Conservation (phyloP, 2,329 filamentous ascomycete genomes). For the Exophiala calicioides region DNA sequence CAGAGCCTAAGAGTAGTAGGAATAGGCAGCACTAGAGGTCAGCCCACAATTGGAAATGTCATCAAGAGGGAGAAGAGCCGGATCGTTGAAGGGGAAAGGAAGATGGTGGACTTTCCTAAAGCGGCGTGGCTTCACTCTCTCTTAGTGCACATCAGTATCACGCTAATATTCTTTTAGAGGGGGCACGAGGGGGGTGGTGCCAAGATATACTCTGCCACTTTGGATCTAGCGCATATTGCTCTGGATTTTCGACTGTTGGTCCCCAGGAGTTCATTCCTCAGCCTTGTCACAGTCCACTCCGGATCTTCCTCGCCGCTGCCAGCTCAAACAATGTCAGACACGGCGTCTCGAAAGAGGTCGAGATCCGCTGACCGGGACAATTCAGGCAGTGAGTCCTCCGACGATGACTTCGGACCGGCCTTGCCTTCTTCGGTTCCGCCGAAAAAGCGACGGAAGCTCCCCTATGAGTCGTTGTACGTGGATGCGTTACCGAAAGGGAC, state of each 20-base stretch:
- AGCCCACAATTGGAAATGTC: too few relatives aligned
- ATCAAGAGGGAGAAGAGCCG: too few relatives aligned
- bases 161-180: too few relatives aligned
- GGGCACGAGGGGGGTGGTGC: background rate
- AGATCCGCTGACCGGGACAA: slow-evolving; percentile 8
- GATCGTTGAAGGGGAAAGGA: too few relatives aligned
- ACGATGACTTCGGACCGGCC: slow-evolving; percentile 89
- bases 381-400: slow-evolving; percentile 60
- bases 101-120: too few relatives aligned
- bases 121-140: too few relatives aligned
- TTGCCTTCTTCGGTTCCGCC: slow-evolving; percentile 75
- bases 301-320: background rate
- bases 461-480: slow-evolving; percentile 93
- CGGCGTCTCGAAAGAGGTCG: slow-evolving; percentile 18
- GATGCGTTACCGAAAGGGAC: slow-evolving; percentile 78
- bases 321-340: slow-evolving; percentile 17
- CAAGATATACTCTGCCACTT: background rate
- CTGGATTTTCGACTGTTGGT: background rate
- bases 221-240: too few relatives aligned
- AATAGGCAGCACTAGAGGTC: too few relatives aligned
- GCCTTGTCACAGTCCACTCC: background rate
- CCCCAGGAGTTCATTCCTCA: background rate
- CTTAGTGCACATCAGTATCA: too few relatives aligned
- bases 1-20: too few relatives aligned
- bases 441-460: slow-evolving; percentile 90